Conservation (phyloP, 805 yeast species). For the Blastobotrys muscicola region DNA sequence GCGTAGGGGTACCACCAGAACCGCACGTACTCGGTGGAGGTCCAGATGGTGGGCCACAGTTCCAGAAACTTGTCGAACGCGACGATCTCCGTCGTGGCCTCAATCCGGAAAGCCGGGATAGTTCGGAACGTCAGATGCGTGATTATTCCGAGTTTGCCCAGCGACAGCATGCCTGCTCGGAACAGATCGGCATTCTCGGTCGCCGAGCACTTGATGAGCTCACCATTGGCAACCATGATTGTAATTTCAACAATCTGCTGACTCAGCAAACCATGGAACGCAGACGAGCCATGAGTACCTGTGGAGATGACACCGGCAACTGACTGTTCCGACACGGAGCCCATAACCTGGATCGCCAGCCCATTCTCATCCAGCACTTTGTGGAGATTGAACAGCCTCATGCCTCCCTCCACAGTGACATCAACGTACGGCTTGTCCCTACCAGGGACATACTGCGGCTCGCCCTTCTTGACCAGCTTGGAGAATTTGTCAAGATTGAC, state of each 20-base stretch:
- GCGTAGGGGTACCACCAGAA: constrained; percentile 98
- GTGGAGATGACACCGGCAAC: constrained; percentile 94
- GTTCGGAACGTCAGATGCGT: constrained; percentile 77
- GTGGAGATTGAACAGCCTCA: constrained; percentile 67
- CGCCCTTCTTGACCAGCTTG: constrained; percentile 32
- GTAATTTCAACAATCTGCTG: constrained; percentile 78
- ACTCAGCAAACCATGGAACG: constrained; percentile 81
- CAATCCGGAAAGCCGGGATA: constrained; percentile 74
- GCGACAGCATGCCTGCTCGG: constrained; percentile 71
- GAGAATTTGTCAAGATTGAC: constrained; percentile 73
- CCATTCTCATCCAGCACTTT: constrained; percentile 51
- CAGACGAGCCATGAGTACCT: constrained; percentile 95
- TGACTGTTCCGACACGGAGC: constrained; percentile 89
- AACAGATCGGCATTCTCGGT: constrained; percentile 56
- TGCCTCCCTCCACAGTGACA: constrained; percentile 91
- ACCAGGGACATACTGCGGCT: constrained; percentile 14
- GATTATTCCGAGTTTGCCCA: constrained; percentile 88
- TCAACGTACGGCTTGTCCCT: constrained; percentile 48
- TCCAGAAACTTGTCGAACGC: constrained; percentile 61
- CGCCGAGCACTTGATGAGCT: constrained; percentile 56
- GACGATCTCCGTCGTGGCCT: constrained; percentile 73
- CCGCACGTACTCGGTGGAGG: constrained; percentile 80
- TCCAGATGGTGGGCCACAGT: constrained; percentile 72
- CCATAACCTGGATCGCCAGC: constrained; percentile 81
- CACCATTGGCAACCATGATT: constrained; percentile 68